Evolutionary conservation across 2,329 filamentous ascomycete species (phyloP).

Genomic region (Fusarium tjaetaba): DNA sequence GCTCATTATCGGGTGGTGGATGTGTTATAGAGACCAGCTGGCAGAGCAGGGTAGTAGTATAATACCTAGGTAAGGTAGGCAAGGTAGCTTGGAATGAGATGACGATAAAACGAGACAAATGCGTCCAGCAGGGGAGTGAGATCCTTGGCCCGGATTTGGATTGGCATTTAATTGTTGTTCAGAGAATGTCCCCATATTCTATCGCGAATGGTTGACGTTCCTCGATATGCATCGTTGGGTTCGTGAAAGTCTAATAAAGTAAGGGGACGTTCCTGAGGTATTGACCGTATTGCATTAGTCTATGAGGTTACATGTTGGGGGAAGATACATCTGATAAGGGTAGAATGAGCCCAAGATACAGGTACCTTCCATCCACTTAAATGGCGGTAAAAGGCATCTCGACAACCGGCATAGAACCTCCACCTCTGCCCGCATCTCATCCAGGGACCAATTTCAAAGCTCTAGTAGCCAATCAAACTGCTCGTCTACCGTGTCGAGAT

Average conservation of each 20-base stretch:
- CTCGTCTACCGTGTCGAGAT: not conserved
- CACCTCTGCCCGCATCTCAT: constrained; percentile 22
- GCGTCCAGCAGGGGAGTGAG: not conserved
- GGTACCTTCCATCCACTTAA: constrained; percentile 24
- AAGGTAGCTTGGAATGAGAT: constrained; percentile 3
- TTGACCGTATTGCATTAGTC: not conserved
- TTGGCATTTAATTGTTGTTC: constrained; percentile 17
- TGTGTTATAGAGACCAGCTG: constrained; percentile 24
- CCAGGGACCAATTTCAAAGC: constrained; percentile 32
- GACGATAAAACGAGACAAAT: not conserved
- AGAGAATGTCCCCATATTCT: constrained; percentile 28
- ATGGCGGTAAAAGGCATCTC: constrained; percentile 33
- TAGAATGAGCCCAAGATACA: not conserved
- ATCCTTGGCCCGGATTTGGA: constrained; percentile 22
- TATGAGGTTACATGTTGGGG: constrained; percentile 23
- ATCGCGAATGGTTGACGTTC: constrained; percentile 29
- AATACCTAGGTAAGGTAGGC: not conserved
- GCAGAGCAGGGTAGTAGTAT: constrained; percentile 6
- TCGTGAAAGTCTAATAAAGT: constrained; percentile 27
- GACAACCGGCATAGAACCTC: constrained; percentile 15
- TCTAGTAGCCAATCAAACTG: constrained; percentile 20
- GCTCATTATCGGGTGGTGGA: constrained; percentile 23
- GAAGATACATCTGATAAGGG: constrained; percentile 21
- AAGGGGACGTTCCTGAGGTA: constrained; percentile 27
- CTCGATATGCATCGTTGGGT: constrained; percentile 26